These are phyloP conservation scores for Botrytis fabae DNA, from an alignment of 2,329 filamentous ascomycete genomes.

Conservation along the genomic window DNA sequence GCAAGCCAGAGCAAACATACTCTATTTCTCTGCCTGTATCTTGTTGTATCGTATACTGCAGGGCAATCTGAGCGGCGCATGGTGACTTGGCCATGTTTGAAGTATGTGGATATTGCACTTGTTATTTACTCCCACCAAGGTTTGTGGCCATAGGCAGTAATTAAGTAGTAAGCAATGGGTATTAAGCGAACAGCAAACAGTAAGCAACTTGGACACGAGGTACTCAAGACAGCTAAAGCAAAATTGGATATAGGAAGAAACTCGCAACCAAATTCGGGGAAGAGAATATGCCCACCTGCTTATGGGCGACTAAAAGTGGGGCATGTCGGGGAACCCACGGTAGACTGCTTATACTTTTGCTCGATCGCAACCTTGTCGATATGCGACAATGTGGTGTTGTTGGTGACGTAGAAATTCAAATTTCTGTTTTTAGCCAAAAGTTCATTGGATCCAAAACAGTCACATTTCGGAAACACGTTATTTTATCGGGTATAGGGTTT, in stretches of 20 bases:
- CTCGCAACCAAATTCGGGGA: background rate
- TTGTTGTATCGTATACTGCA: background rate
- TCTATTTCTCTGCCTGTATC: background rate
- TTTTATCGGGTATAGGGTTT: background rate
- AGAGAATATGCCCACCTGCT: background rate
- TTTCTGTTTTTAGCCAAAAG: too few relatives aligned
- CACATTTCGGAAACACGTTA: too few relatives aligned
- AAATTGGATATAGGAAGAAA: background rate
- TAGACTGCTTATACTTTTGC: too few relatives aligned
- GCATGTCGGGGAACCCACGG: background rate
- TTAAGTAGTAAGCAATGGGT: background rate
- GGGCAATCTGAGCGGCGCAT: background rate
- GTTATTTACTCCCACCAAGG: background rate
- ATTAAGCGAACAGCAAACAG: background rate
- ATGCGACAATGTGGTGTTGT: too few relatives aligned
- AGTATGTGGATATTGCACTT: background rate
- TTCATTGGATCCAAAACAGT: too few relatives aligned
- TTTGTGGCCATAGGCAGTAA: background rate
- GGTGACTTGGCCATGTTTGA: background rate
- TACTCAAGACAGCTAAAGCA: background rate
- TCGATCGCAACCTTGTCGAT: too few relatives aligned
- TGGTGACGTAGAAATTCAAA: too few relatives aligned
- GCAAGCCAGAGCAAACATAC: background rate
- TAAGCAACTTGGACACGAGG: background rate
- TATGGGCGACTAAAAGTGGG: background rate